Evolutionary conservation across 768 basidiomycete species (phyloP).

Genomic region (Russula virescens): DNA sequence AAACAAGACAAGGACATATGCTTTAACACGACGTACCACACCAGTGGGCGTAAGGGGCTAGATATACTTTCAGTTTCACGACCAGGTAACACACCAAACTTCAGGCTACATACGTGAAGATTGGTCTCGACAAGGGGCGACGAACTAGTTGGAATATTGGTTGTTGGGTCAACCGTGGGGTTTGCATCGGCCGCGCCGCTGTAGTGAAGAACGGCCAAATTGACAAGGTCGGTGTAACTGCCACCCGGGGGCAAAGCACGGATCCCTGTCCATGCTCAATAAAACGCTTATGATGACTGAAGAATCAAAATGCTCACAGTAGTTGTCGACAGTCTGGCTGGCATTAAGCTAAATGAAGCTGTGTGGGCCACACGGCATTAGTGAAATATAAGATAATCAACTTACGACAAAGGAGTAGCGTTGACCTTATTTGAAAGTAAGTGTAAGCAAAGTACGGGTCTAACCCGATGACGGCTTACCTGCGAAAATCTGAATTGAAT

Average conservation of each 20-base stretch:
- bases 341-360: constrained; percentile 8
- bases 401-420: constrained; percentile 25
- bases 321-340: constrained; percentile 7
- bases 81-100: not conserved
- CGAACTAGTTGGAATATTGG: not conserved
- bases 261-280: constrained; percentile 3
- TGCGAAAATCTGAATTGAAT: constrained; percentile 23
- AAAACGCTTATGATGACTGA: not conserved
- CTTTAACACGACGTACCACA: constrained; percentile 4
- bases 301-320: constrained; percentile 1
- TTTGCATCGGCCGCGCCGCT: constrained; percentile 18
- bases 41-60: constrained; percentile 5
- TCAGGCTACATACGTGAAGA: constrained; percentile 13
- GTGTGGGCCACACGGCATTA: not conserved
- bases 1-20: not conserved
- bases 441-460: not conserved
- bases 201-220: constrained; percentile 26
- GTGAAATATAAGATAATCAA: not conserved
- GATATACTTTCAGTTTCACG: not conserved
- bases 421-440: constrained; percentile 11
- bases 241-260: constrained; percentile 8
- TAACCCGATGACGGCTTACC: constrained; percentile 1
- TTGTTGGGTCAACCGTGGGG: constrained; percentile 15
- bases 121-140: constrained; percentile 11
- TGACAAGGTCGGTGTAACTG: not conserved